Evolutionary conservation across 2,329 filamentous ascomycete species (phyloP).

Genomic region (Bipolaris gigantea): DNA sequence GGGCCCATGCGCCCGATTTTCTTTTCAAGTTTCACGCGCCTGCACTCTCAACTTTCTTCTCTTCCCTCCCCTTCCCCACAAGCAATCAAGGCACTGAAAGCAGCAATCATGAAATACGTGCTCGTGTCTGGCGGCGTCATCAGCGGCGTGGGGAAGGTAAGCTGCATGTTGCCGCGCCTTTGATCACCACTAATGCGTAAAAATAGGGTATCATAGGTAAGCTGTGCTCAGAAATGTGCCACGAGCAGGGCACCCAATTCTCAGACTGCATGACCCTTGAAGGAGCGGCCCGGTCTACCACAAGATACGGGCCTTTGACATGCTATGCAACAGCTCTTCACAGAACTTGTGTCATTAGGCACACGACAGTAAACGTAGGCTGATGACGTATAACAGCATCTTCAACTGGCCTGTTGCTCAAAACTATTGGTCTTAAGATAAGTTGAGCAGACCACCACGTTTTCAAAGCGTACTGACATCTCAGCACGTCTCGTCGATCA

Average conservation of each 20-base stretch:
- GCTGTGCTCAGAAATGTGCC: conserved; percentile 6
- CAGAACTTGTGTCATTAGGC: background rate
- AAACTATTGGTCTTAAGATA: conserved; percentile 79
- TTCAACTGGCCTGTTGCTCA: conserved; percentile 73
- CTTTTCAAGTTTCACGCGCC: conserved; percentile 27
- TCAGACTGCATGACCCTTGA: background rate
- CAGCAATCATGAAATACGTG: conserved; percentile 74
- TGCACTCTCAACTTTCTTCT: conserved; percentile 31
- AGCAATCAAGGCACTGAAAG: conserved; percentile 45
- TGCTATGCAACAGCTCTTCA: background rate
- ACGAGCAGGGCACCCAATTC: background rate
- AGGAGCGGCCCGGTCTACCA: background rate
- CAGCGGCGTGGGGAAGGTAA: conserved; percentile 52
- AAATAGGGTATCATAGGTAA: conserved; percentile 67
- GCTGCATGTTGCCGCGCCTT: conserved; percentile 28
- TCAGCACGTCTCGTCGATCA: conserved; percentile 64
- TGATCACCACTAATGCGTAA: conserved; percentile 27
- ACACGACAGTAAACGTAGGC: background rate
- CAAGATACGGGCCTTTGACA: background rate
- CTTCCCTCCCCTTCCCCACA: conserved; percentile 49
- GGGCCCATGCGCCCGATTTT: conserved; percentile 30
- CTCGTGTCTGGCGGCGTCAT: conserved; percentile 70
- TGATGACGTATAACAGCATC: conserved; percentile 57
- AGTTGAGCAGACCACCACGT: conserved; percentile 42
- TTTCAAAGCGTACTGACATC: conserved; percentile 36